phyloP scores from a whole-genome alignment of 2,329 filamentous ascomycete genomes.

The Talaromyces albobiverticillius region DNA sequence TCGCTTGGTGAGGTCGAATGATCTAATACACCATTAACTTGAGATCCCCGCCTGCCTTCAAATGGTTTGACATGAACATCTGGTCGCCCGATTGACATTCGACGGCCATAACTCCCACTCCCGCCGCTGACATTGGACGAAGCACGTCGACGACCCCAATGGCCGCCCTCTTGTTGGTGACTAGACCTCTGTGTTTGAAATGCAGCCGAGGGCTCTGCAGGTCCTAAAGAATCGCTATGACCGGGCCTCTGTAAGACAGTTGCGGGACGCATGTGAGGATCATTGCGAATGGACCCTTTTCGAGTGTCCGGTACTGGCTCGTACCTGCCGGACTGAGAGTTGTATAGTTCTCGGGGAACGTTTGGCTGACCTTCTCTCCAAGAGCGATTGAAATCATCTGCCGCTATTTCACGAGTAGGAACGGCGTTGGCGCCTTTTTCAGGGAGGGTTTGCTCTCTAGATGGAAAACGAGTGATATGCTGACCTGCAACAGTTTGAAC shows the following conservation, averaged over 20 bases:
- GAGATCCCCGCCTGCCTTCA: conserved; percentile 40
- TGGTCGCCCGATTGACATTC: conserved; percentile 56
- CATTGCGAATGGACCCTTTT: conserved; percentile 65
- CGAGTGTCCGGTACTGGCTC: conserved; percentile 79
- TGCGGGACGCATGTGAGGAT: conserved; percentile 67
- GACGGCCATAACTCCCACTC: conserved; percentile 67
- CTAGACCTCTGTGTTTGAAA: conserved; percentile 76
- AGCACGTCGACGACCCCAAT: conserved; percentile 72
- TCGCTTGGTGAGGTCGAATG: conserved; percentile 29
- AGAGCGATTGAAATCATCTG: conserved; percentile 86
- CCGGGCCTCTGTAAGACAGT: conserved; percentile 73
- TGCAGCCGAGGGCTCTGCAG: conserved; percentile 78
- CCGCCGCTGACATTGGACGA: conserved; percentile 91
- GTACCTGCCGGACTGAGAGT: conserved; percentile 91
- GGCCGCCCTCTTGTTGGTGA: conserved; percentile 60
- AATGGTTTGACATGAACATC: conserved; percentile 39
- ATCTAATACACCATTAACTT: conserved; percentile 34
- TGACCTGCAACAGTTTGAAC: conserved; percentile 30
- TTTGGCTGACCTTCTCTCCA: conserved; percentile 70
- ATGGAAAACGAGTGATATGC: conserved; percentile 48
- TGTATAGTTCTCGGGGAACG: conserved; percentile 75
- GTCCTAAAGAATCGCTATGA: conserved; percentile 59
- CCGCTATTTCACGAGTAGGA: conserved; percentile 77
- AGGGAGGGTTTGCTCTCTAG: conserved; percentile 54
- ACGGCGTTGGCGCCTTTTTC: conserved; percentile 53